Base-by-base conservation (phyloP, 768 basidiomycete species). In the Lactarius hatsudake region DNA sequence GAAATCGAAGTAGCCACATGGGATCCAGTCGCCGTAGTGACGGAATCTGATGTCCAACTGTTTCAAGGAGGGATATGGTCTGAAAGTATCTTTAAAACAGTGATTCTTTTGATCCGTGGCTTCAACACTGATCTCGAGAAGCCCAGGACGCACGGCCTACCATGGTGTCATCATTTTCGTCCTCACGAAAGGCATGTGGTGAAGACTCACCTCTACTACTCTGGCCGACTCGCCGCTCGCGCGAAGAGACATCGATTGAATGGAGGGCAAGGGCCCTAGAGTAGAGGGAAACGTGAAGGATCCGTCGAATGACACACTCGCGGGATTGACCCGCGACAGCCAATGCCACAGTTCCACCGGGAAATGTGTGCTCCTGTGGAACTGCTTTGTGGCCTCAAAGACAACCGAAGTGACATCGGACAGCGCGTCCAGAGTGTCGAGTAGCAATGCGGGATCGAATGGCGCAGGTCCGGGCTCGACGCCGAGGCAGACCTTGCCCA, bases 41-140 rank as follows among this genome's bases (percentile, higher is more conserved):
- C 28, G 15, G 53, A 55, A 26, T 20, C 26, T 26, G 36, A 62
- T 36, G n/a, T 54, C 36, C 17, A 62, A 20, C 23, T 20, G 51
- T 40, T 62, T 53, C 53, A 62, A 42, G 12, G 54, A 40, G 38
- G 62, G 62, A 62, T 62, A 62, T 3, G 45, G 62, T 28, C 18
- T 9, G 12, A 62, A 42, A 15, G 42, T 5, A 9, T 62, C 28
- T 4, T 62, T 42, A 38, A 62, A 62, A 12, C 2, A 6, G 51
- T 18, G 20, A 12, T 30, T 9, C 28, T 20, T 40, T 28, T 53
- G 8, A 7, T 42, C 38, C 23, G 23, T 20, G 23, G 42, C 13
- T 12, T 55, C 28, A 38, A 55, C 23, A 18, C 17, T 42, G 28
- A 62, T 36, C 3, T 62, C 53, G 28, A 62, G 38, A 4, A n/a